Evolutionary conservation across 495 filamentous ascomycete genomes (phyloP), one percentile per base, ranked within the genome.

Genomic region (Letharia columbiana): DNA sequence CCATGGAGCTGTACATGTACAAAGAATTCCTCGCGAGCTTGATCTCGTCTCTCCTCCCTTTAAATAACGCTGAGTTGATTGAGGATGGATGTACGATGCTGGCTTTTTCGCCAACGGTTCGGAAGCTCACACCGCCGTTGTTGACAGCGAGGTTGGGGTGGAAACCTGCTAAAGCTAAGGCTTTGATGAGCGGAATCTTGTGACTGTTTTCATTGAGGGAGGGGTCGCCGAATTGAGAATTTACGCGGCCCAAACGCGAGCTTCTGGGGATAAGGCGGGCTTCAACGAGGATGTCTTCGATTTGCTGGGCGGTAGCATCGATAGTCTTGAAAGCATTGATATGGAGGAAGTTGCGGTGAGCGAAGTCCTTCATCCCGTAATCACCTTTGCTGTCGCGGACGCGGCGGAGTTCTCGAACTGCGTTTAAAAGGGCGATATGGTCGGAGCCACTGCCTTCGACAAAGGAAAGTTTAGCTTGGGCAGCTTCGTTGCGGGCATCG

Each of bases 361-460:
- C 77, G 50, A 77, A 81, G 8, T 72, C 39, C 28, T 59, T 64
- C 59, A 78, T 75, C 12, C 63, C 66, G 8, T 63, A 57, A 37
- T 68, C 61, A 7, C 78, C 77, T 7, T 72, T 39, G 50, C 69
- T 70, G 28, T 75, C 69, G 42, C 71, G 72, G 23, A 73, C 42
- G 0, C 71, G 64, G 39, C 82, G 78, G 49, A 81, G 71, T 64
- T 78, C 75, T 49, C 75, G 74, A 68, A 82, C 81, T 11, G 81
- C 82, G 58, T 84, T 83, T 54, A 86, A 67, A 13, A 77, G 66
- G 58, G 76, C 78, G 47, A 86, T 77, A 62, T 86, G 83, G 59
- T 87, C 84, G 68, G 81, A 84, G 9, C 70, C 69, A 8, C 74
- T 74, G 12, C 74, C 75, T 31, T 74, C 67, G 15, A 77, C 75